These are phyloP conservation scores for Takashimella tepidaria DNA, from an alignment of 1,284 basidiomycete genomes.

Conservation along the genomic window DNA sequence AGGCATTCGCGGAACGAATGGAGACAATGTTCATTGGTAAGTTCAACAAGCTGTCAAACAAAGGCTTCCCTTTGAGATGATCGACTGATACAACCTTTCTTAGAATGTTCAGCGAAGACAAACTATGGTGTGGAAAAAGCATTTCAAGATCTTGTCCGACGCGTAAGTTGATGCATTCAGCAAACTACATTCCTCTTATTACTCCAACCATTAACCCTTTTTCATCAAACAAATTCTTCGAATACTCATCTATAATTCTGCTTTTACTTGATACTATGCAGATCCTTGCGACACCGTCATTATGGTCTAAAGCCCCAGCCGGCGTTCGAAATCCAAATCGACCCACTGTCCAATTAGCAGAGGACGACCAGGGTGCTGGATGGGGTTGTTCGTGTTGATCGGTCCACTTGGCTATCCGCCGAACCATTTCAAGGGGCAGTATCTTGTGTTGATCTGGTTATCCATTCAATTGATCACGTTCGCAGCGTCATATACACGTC, in stretches of 20 bases:
- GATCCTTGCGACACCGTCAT: constrained; percentile 47
- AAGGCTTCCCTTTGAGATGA: background rate
- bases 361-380: constrained; percentile 11
- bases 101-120: constrained; percentile 70
- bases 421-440: too few species aligned
- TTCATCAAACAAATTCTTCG: background rate
- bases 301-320: constrained; percentile 31
- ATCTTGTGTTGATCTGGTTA: too few species aligned
- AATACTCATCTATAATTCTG: background rate
- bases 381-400: constrained; percentile 21
- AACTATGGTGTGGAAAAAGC: constrained; percentile 70
- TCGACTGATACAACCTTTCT: constrained; percentile 9
- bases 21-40: constrained; percentile 80
- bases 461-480: too few species aligned
- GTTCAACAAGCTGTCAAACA: constrained; percentile 26
- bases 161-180: constrained; percentile 50
- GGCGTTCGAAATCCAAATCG: constrained; percentile 9
- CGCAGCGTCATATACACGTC: too few species aligned
- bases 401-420: too few species aligned
- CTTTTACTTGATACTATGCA: constrained; percentile 10
- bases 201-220: background rate
- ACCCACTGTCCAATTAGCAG: constrained; percentile 3
- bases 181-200: too few species aligned
- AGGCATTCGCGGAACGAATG: constrained; percentile 74
- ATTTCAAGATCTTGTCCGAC: constrained; percentile 72